Evolutionary conservation across 345 rosid species (phyloP).

Genomic region (Punica granatum): DNA sequence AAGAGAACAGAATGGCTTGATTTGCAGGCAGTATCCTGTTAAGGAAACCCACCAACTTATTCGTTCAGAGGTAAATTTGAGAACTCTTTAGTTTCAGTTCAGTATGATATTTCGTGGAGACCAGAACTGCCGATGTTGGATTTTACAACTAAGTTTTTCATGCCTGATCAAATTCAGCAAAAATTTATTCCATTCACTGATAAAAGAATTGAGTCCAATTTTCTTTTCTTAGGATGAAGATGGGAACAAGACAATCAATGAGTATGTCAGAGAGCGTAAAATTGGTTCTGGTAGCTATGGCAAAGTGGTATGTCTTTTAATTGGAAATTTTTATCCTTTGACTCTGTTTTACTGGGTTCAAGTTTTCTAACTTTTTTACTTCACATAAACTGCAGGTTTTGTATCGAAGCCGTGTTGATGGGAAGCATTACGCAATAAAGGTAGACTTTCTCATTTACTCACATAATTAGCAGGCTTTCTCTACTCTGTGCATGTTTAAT

Average conservation of each 20-base stretch:
- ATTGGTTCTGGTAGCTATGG: conserved; percentile 99
- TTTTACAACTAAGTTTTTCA: neutral
- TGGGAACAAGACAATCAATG: conserved; percentile 84
- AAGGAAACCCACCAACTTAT: conserved; percentile 72
- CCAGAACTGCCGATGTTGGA: neutral
- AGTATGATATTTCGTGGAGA: neutral
- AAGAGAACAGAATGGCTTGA: conserved; percentile 58
- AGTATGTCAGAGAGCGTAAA: conserved; percentile 69
- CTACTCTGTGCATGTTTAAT: neutral
- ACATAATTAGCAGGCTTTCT: neutral
- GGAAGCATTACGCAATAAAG: conserved; percentile 87
- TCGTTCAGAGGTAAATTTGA: conserved; percentile 64
- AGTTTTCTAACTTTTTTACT: conserved; percentile 9
- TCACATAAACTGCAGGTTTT: conserved; percentile 51
- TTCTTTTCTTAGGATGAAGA: conserved; percentile 62
- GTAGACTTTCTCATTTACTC: conserved; percentile 22
- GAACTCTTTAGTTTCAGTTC: neutral
- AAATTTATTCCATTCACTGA: neutral
- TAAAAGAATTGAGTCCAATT: neutral
- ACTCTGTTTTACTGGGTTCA: conserved; percentile 9
- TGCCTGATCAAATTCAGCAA: neutral
- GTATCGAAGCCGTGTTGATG: conserved; percentile 68
- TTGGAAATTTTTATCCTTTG: conserved; percentile 4
- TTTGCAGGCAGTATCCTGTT: conserved; percentile 88
- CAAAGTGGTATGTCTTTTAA: conserved; percentile 74